Percentiles rank a stretch among this genome's conserved stretches.
Conservation (phyloP, 805 yeast genomes). For the Wickerhamomyces canadensis region DNA sequence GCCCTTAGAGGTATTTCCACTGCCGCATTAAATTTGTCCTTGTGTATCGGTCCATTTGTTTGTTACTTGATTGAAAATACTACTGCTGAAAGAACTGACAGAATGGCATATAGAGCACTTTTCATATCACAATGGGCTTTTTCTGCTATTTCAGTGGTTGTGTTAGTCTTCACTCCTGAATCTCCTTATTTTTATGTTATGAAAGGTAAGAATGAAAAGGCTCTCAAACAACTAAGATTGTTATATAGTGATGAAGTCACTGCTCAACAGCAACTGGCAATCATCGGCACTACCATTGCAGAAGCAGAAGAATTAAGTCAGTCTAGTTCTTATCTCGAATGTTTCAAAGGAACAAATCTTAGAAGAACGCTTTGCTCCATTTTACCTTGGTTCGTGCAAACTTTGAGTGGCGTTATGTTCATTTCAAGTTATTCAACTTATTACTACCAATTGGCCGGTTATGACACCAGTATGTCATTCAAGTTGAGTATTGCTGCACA, state of each 20-base stretch:
- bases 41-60: conserved; percentile 34
- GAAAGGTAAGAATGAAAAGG: conserved; percentile 28
- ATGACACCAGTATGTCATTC: conserved; percentile 36
- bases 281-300: conserved; percentile 24
- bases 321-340: conserved; percentile 30
- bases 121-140: conserved; percentile 22
- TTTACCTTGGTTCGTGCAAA: conserved; percentile 34
- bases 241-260: conserved; percentile 9
- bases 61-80: conserved; percentile 27
- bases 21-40: conserved; percentile 32
- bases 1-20: conserved; percentile 34
- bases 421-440: conserved; percentile 41
- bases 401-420: conserved; percentile 40
- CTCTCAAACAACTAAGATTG: conserved; percentile 26
- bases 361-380: conserved; percentile 36
- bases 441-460: conserved; percentile 42
- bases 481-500: conserved; percentile 27
- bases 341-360: conserved; percentile 36
- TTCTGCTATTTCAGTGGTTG: conserved; percentile 17
- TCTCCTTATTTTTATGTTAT: conserved; percentile 39
- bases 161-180: conserved; percentile 35
- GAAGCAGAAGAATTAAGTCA: conserved; percentile 25
- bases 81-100: conserved; percentile 11
- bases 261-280: conserved; percentile 27
- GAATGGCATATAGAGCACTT: conserved; percentile 33